phyloP scores from a whole-genome alignment of 2,329 filamentous ascomycete genomes.

The Talaromyces sp. region DNA sequence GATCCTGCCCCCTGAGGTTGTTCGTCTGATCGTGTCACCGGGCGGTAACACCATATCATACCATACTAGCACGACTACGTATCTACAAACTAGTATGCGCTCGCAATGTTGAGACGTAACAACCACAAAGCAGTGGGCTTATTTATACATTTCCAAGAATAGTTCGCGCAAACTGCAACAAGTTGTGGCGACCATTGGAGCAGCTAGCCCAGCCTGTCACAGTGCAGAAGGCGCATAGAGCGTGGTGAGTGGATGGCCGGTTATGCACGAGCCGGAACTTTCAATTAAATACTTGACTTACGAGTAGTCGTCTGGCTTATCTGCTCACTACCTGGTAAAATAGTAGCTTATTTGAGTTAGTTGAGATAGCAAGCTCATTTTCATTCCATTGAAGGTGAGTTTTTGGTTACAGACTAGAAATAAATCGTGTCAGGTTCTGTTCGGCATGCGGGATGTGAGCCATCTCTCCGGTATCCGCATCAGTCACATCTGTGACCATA shows the following conservation, averaged over 20 bases:
- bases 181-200: background rate
- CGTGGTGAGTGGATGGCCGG: background rate
- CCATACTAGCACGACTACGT: background rate
- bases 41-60: background rate
- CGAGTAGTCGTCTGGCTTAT: background rate
- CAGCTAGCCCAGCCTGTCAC: background rate
- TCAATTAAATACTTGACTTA: background rate
- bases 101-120: background rate
- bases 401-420: background rate
- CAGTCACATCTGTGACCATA: slow-evolving; percentile 8
- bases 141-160: slow-evolving; percentile 2
- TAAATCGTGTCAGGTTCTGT: background rate
- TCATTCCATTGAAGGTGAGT: background rate
- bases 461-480: background rate
- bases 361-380: background rate
- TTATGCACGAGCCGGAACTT: background rate
- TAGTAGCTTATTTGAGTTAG: background rate
- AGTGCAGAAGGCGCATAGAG: background rate
- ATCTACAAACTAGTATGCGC: background rate
- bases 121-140: background rate
- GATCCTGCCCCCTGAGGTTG: background rate
- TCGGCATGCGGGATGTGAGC: background rate
- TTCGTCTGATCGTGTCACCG: background rate
- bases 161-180: background rate
- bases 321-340: background rate